These are phyloP conservation scores for Aspergillus clavatus DNA, from an alignment of 2,329 filamentous ascomycete genomes.

Conservation along the genomic window DNA sequence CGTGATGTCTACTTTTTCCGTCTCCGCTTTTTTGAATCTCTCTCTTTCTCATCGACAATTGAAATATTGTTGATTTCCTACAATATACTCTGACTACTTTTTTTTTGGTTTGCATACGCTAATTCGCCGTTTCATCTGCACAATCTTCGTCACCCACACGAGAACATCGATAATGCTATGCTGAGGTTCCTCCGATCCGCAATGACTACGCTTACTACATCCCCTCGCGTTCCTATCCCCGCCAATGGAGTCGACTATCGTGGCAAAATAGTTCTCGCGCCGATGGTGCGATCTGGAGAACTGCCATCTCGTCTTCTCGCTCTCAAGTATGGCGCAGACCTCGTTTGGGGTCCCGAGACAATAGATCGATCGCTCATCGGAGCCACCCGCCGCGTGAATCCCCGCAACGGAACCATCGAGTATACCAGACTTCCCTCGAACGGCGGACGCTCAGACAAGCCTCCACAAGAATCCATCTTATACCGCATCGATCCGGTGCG, in stretches of 20 bases:
- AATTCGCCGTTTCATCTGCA: not conserved
- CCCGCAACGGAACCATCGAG: constrained; percentile 72
- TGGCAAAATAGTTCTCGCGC: constrained; percentile 87
- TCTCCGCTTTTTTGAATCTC: constrained; percentile 5
- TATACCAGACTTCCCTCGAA: constrained; percentile 74
- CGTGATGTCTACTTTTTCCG: constrained; percentile 17
- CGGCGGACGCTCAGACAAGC: constrained; percentile 42
- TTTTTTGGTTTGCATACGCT: not conserved
- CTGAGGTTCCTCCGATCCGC: constrained; percentile 43
- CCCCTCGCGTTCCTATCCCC: constrained; percentile 75
- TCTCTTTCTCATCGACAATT: too few relatives aligned
- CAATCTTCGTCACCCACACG: not conserved
- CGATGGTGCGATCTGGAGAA: constrained; percentile 98
- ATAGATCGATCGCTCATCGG: constrained; percentile 91
- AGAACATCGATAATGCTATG: constrained; percentile 33
- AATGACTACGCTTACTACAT: constrained; percentile 48
- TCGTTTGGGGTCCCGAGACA: constrained; percentile 97
- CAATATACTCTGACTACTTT: too few relatives aligned
- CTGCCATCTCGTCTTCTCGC: constrained; percentile 82
- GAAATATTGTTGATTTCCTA: not conserved
- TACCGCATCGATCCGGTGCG: constrained; percentile 75
- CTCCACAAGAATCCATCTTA: constrained; percentile 62
- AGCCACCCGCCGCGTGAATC: constrained; percentile 70
- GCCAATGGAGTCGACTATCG: constrained; percentile 87
- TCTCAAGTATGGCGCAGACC: constrained; percentile 89